These are phyloP conservation scores for Neurospora sp. DNA, from an alignment of 495 filamentous ascomycete genomes.

Conservation along the genomic window DNA sequence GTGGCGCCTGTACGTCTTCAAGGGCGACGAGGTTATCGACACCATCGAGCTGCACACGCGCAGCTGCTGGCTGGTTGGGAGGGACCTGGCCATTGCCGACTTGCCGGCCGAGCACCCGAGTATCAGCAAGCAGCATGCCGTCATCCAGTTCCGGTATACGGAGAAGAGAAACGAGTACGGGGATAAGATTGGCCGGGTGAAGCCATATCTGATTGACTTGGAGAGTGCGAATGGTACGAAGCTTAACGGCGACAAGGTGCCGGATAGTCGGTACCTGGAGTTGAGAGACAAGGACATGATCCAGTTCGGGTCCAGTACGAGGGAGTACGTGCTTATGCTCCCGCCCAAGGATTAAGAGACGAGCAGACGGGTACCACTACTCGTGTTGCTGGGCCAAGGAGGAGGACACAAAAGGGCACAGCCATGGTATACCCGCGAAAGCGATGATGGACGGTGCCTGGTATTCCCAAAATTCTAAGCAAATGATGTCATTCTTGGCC, in stretches of 20 bases:
- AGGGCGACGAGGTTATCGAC: slow-evolving; percentile 66
- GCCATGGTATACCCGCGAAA: not conserved
- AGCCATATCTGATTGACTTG: slow-evolving; percentile 85
- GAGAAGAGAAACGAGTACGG: slow-evolving; percentile 79
- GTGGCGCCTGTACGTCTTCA: slow-evolving; percentile 94
- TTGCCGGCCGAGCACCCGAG: slow-evolving; percentile 81
- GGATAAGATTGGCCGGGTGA: slow-evolving; percentile 69
- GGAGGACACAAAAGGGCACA: not conserved
- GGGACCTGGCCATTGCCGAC: slow-evolving; percentile 72
- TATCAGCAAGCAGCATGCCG: slow-evolving; percentile 89
- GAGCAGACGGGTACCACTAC: not conserved
- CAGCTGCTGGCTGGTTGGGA: slow-evolving; percentile 84
- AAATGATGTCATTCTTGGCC: not conserved
- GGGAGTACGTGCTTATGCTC: slow-evolving; percentile 81
- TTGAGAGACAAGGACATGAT: slow-evolving; percentile 81
- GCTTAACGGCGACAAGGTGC: slow-evolving; percentile 66
- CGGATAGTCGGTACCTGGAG: slow-evolving; percentile 72
- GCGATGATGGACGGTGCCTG: not conserved
- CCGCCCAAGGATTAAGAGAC: slow-evolving; percentile 31
- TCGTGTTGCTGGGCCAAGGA: not conserved
- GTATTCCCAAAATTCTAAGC: not conserved
- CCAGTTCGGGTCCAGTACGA: slow-evolving; percentile 73
- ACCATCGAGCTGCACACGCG: slow-evolving; percentile 64
- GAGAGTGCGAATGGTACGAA: slow-evolving; percentile 88
- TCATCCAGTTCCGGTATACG: slow-evolving; percentile 81